A percentile compares a stretch with the other conserved stretches of the same genome.
phyloP scores from a whole-genome alignment of 2,329 filamentous ascomycete genomes.

The Zymoseptoria pseudotritici region DNA sequence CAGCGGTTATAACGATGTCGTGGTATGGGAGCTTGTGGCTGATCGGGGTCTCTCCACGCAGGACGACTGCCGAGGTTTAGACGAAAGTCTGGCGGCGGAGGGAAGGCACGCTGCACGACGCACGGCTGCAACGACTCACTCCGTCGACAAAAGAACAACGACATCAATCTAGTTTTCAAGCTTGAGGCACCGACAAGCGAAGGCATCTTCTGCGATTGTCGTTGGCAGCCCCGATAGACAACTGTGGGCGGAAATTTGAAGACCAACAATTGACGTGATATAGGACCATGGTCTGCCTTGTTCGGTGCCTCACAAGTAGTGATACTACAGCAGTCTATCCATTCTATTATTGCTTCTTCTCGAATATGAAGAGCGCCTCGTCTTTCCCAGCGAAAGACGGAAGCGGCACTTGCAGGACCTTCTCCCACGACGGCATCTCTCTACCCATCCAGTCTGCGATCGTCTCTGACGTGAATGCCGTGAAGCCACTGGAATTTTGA shows the following conservation, averaged over 20 bases:
- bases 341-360: constrained; percentile 17
- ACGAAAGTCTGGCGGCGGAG: no score
- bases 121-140: neutral
- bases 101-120: neutral
- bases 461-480: constrained; percentile 55
- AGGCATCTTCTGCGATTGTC: no score
- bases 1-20: neutral
- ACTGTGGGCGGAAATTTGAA: neutral
- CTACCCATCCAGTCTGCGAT: constrained; percentile 60
- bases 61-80: neutral
- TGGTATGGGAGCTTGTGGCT: neutral
- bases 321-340: neutral
- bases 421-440: constrained; percentile 51
- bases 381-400: constrained; percentile 73
- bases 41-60: neutral
- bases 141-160: neutral
- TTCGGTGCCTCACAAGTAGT: no score
- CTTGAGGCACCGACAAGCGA: no score
- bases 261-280: neutral
- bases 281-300: no score
- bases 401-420: constrained; percentile 57
- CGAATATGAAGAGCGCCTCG: constrained; percentile 63
- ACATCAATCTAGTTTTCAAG: no score
- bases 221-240: no score
- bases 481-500: constrained; percentile 68